These are phyloP conservation scores for Sherardia arvensis DNA, from an alignment of 257 asterid species.

Conservation along the genomic window DNA sequence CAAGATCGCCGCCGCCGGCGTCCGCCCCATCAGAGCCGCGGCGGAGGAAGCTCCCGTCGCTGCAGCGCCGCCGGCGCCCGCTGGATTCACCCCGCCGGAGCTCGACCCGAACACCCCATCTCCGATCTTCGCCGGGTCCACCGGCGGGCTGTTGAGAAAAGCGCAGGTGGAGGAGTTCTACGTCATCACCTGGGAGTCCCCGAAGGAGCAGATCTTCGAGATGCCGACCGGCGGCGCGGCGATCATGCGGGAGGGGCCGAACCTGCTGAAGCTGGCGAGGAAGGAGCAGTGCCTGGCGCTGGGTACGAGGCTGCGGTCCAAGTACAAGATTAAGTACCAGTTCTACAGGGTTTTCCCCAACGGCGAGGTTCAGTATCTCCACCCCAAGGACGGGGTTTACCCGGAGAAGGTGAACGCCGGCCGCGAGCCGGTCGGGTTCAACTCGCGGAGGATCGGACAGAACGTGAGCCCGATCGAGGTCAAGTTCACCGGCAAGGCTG, in stretches of 20 bases:
- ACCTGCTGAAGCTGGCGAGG: constrained; percentile 70
- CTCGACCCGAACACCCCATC: constrained; percentile 93
- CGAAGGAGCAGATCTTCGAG: constrained; percentile 91
- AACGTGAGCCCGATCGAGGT: constrained; percentile 75
- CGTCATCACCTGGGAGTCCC: constrained; percentile 91
- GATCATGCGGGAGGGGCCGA: constrained; percentile 84
- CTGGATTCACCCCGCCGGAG: constrained; percentile 79
- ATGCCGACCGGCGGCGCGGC: constrained; percentile 99
- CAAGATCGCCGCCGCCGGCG: constrained; percentile 21
- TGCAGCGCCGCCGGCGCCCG: constrained; percentile 43
- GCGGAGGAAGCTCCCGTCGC: constrained; percentile 41
- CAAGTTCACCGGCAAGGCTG: constrained; percentile 84
- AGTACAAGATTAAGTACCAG: constrained; percentile 83
- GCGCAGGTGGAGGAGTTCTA: constrained; percentile 94
- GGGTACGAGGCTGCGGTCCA: constrained; percentile 75
- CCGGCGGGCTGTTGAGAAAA: constrained; percentile 83
- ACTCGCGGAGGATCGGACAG: constrained; percentile 69
- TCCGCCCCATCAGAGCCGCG: constrained; percentile 43
- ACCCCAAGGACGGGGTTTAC: constrained; percentile 94
- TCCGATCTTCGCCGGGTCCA: constrained; percentile 93
- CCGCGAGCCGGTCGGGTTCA: constrained; percentile 69
- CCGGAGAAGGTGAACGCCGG: constrained; percentile 96
- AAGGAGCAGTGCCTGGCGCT: constrained; percentile 91
- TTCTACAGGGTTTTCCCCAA: constrained; percentile 89
- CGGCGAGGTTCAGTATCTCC: constrained; percentile 90